phyloP scores from a whole-genome alignment of 345 rosid genomes.

The Syzygium aromaticum region DNA sequence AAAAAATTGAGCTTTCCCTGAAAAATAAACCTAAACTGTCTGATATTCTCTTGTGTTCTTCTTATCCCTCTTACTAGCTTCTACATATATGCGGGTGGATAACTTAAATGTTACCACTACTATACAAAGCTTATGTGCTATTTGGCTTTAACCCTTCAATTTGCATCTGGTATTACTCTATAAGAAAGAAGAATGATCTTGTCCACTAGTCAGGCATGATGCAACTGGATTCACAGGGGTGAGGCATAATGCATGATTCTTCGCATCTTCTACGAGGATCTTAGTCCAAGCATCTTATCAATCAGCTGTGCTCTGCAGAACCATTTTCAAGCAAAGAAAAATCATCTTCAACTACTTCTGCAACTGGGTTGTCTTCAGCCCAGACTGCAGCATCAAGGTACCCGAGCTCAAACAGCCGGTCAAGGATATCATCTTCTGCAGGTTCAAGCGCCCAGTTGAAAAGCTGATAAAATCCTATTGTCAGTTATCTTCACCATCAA shows the following conservation, averaged over 20 bases:
- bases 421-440: constrained; percentile 66
- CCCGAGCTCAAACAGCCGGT: constrained; percentile 68
- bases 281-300: background rate
- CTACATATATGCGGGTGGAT: background rate
- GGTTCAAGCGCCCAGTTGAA: constrained; percentile 94
- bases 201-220: background rate
- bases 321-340: constrained; percentile 11
- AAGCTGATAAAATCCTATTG: constrained; percentile 31
- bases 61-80: background rate
- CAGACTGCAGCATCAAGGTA: constrained; percentile 75
- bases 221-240: background rate
- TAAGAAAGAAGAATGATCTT: background rate
- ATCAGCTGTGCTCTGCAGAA: background rate
- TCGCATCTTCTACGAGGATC: background rate
- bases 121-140: background rate
- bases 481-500: background rate
- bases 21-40: background rate
- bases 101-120: background rate
- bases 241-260: background rate
- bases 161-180: background rate
- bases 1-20: background rate
- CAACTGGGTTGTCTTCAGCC: constrained; percentile 60
- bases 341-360: constrained; percentile 35
- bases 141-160: background rate
- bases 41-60: background rate